A percentile compares a stretch with the other conserved stretches of the same genome.
These are phyloP conservation scores for Barnettozyma hawaiiensis DNA, from an alignment of 1,139 yeast species.

Conservation along the genomic window DNA sequence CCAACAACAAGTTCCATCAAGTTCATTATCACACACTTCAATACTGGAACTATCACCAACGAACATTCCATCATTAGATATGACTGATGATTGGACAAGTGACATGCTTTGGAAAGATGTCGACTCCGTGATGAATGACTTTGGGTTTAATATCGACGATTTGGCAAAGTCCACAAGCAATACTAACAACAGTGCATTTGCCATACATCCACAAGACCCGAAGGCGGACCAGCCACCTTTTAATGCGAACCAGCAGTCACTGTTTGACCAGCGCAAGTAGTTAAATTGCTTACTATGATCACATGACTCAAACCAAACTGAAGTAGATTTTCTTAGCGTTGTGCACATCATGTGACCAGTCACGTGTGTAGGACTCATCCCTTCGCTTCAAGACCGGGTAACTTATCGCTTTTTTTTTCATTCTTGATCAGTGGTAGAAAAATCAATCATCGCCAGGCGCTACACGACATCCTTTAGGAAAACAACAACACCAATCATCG, in stretches of 20 bases:
- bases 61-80: constrained; percentile 23
- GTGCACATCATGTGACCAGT: constrained; percentile 1
- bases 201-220: constrained; percentile 9
- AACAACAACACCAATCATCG: too few species aligned
- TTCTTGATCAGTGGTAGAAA: neutral
- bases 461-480: neutral
- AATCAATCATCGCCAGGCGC: neutral
- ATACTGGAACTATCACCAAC: constrained; percentile 18
- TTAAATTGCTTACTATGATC: too few species aligned
- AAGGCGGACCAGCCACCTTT: neutral
- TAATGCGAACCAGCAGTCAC: constrained; percentile 6
- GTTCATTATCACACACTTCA: neutral
- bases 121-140: constrained; percentile 87
- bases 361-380: neutral
- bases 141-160: constrained; percentile 69
- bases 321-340: neutral
- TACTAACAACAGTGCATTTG: neutral
- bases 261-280: constrained; percentile 2
- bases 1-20: neutral
- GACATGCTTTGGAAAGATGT: constrained; percentile 87
- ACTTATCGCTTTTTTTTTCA: neutral
- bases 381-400: constrained; percentile 6
- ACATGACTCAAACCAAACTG: too few species aligned
- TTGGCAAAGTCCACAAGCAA: constrained; percentile 9
- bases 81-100: constrained; percentile 48